Evolutionary conservation across 257 asterid genomes (phyloP), one percentile per base, ranked within the genome.

Genomic region (Ophiorrhiza pumila): DNA sequence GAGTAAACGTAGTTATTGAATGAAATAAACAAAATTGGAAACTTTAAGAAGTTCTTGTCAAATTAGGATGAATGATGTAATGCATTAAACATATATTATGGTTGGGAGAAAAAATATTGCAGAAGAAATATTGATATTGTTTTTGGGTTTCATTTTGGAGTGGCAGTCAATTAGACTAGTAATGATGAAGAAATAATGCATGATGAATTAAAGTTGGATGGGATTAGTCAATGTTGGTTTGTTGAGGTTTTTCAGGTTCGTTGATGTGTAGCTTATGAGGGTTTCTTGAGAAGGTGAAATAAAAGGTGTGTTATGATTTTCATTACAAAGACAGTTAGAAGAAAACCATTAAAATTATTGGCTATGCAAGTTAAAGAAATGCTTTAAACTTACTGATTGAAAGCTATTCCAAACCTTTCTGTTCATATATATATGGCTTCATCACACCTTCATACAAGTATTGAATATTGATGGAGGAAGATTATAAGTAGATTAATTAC

Each of bases 221-320:
- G 81, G 76, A 72, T 77, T 68, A 77, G 87, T 87, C 90, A 86
- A 79, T 83, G 89, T 79, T 85, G 67, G 91, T 86, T 84, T 78
- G 87, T 60, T 71, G 87, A 80, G 86, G 83, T 81, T 87, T 81
- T 83, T 87, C 89, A 83, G 67, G 90, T 84, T 87, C 72, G 90
- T 86, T 86, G 90, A 81, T 85, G 83, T 42, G 91, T 84, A 80
- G 79, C 84, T 85, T 42, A 80, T 53, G 56, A 78, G 72, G 85
- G 80, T 85, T 81, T 83, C 90, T 79, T 87, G 85, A 70, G 76
- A 82, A 84, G 81, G 85, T 75, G 79, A 80, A 72, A 71, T 79
- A 76, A 80, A 71, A 77, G 81, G 89, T 81, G 65, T 73, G 81
- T 87, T 62, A 87, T 87, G 68, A 79, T 85, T 88, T 82, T 87